A percentile compares a stretch with the other conserved stretches of the same genome.
Evolutionary conservation across 805 yeast genomes (phyloP).

Genomic region (Geotrichum ghanense): DNA sequence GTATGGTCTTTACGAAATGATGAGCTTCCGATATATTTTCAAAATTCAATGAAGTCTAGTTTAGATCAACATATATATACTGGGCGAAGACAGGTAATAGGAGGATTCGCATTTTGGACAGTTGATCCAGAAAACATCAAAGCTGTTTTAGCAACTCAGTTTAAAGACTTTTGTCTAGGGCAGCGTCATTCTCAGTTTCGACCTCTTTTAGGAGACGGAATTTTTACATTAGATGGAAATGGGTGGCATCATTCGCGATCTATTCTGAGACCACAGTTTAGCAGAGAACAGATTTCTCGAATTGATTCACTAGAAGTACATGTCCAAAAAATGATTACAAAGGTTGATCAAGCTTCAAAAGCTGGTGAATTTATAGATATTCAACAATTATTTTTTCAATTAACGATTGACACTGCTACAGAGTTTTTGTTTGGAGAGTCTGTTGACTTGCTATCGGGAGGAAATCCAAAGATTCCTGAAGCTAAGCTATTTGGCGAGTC

Average conservation of each 20-base stretch:
- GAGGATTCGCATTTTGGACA: conserved; percentile 7
- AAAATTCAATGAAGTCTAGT: not conserved
- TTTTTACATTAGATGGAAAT: conserved; percentile 26
- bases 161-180: conserved; percentile 24
- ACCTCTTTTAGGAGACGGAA: conserved; percentile 26
- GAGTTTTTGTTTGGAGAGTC: conserved; percentile 20
- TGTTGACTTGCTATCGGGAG: conserved; percentile 10
- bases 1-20: not conserved
- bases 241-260: conserved; percentile 29
- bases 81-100: not conserved
- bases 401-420: conserved; percentile 22
- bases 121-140: conserved; percentile 22
- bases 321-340: conserved; percentile 14
- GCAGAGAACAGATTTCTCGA: conserved; percentile 23
- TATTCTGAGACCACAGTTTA: conserved; percentile 27
- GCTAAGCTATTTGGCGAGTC: conserved; percentile 19
- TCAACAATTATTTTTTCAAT: conserved; percentile 13
- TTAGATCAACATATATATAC: not conserved
- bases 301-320: conserved; percentile 20
- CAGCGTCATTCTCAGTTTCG: conserved; percentile 17
- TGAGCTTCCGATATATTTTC: not conserved
- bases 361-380: conserved; percentile 11
- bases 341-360: conserved; percentile 2
- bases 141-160: conserved; percentile 20
- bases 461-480: conserved; percentile 4